phyloP scores from a whole-genome alignment of 345 rosid genomes.

The Theobroma cacao region DNA sequence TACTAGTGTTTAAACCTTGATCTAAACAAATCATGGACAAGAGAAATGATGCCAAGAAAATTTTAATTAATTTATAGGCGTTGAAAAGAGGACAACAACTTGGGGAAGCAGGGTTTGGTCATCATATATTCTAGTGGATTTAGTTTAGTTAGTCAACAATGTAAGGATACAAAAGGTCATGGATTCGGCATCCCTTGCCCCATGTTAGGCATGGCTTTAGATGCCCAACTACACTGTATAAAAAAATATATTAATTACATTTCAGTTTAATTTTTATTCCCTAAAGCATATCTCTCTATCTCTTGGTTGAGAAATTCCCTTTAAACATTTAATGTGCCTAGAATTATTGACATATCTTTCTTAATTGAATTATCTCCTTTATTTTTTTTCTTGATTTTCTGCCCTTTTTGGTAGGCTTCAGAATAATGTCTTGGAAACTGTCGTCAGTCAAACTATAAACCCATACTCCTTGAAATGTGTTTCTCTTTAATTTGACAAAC shows the following conservation, averaged over 20 bases:
- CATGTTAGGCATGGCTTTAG: slow-evolving; percentile 1
- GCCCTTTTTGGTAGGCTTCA: neutral
- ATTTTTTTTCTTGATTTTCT: neutral
- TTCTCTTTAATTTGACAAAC: neutral
- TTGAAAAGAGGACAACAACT: slow-evolving; percentile 18
- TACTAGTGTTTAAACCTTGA: neutral
- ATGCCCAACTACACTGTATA: no score
- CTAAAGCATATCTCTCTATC: no score
- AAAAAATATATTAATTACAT: no score
- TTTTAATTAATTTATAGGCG: slow-evolving; percentile 13
- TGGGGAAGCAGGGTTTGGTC: neutral
- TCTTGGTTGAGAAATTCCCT: no score
- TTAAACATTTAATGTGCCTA: no score
- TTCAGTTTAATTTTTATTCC: no score
- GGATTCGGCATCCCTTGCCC: neutral
- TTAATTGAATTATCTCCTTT: neutral
- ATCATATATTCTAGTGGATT: slow-evolving; percentile 15
- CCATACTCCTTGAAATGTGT: no score
- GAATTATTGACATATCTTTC: neutral
- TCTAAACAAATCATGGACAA: slow-evolving; percentile 19
- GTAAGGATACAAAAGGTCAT: slow-evolving; percentile 6
- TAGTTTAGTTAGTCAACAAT: slow-evolving; percentile 28
- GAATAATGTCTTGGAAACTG: neutral
- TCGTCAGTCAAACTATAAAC: neutral
- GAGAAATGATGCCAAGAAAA: neutral